Percentiles rank a stretch among this genome's conserved stretches.
These are phyloP conservation scores for Pleurotus pulmonarius DNA, from an alignment of 768 basidiomycete genomes.

Conservation along the genomic window DNA sequence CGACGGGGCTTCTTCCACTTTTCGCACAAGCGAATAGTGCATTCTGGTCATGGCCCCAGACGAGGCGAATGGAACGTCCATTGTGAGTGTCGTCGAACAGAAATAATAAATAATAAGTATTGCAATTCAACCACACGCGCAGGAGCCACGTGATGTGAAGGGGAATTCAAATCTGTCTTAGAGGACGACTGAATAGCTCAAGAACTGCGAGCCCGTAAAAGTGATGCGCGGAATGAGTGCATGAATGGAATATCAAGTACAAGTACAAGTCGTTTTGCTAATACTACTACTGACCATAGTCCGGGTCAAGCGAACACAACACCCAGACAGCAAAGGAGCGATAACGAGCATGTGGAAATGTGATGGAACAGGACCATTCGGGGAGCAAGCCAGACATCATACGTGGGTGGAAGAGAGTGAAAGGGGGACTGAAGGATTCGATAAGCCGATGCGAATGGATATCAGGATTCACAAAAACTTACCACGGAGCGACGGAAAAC, in stretches of 20 bases:
- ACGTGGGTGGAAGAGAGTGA: slow-evolving; percentile 11
- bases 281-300: neutral
- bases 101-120: too few species aligned
- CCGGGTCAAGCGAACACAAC: slow-evolving; percentile 26
- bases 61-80: slow-evolving; percentile 75
- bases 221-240: too few species aligned
- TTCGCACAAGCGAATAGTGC: slow-evolving; percentile 74
- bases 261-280: neutral
- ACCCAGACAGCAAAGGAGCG: slow-evolving; percentile 33
- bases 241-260: neutral
- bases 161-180: too few species aligned
- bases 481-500: neutral
- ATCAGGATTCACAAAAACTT: slow-evolving; percentile 5
- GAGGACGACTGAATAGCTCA: too few species aligned
- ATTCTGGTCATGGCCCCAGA: slow-evolving; percentile 75
- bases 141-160: too few species aligned
- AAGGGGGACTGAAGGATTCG: neutral
- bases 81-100: slow-evolving; percentile 20
- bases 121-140: too few species aligned
- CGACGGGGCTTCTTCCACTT: slow-evolving; percentile 60
- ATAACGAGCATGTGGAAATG: slow-evolving; percentile 30
- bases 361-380: slow-evolving; percentile 20
- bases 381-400: slow-evolving; percentile 1
- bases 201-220: too few species aligned
- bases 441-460: neutral